Percentiles rank a stretch among this genome's conserved stretches.
Conservation (phyloP, 148 eudicot genomes). For the Rhododendron henanense region DNA sequence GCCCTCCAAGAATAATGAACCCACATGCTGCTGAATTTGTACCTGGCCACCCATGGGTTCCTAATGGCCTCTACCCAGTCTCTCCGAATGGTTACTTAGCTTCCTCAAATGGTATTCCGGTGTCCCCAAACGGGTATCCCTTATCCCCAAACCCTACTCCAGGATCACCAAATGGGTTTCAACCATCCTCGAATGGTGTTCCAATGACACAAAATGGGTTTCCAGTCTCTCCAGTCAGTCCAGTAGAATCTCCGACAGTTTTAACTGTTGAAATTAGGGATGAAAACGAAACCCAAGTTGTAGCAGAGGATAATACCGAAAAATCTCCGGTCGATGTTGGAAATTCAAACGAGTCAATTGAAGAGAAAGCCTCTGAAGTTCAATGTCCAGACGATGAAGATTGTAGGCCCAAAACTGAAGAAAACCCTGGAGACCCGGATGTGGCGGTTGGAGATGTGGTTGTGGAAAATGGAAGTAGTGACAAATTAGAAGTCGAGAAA, state of each 20-base stretch:
- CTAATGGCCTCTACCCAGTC: conserved; percentile 37
- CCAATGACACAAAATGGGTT: conserved; percentile 32
- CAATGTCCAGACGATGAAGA: conserved; percentile 20
- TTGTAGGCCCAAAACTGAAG: conserved; percentile 22
- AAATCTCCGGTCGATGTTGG: conserved; percentile 13
- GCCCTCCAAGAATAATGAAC: conserved; percentile 67
- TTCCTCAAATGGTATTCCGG: conserved; percentile 40
- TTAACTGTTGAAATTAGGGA: conserved; percentile 29
- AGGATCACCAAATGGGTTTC: conserved; percentile 26
- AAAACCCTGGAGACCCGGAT: conserved; percentile 18
- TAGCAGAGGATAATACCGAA: conserved; percentile 17
- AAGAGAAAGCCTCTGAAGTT: conserved; percentile 19
- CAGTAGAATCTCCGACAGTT: conserved; percentile 34
- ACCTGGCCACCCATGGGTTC: conserved; percentile 73
- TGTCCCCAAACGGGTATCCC: conserved; percentile 43
- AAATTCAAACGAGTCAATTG: conserved; percentile 11
- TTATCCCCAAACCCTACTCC: conserved; percentile 31
- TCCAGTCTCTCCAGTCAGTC: conserved; percentile 23
- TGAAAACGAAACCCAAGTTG: conserved; percentile 21
- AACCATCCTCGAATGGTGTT: conserved; percentile 28
- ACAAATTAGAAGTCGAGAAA: conserved; percentile 27
- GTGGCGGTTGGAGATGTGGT: conserved; percentile 12
- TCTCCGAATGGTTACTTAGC: conserved; percentile 44
- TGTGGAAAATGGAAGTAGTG: conserved; percentile 21
- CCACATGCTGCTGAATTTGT: conserved; percentile 92